Conservation (phyloP, 2,329 filamentous ascomycete species). For the Colletotrichum lini region DNA sequence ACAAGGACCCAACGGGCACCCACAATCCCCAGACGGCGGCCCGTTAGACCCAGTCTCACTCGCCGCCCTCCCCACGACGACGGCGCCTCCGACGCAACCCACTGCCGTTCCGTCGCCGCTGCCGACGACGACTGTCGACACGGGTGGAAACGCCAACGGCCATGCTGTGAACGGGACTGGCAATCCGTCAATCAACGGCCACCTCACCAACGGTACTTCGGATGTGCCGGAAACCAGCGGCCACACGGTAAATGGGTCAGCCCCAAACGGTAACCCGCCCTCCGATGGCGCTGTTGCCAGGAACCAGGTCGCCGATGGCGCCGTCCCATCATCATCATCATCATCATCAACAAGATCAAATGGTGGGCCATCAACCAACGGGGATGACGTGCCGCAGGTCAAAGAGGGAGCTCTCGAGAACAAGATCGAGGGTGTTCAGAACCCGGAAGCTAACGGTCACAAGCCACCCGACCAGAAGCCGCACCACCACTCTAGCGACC, state of each 20-base stretch:
- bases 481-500: constrained; percentile 44
- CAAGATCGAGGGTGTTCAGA: constrained; percentile 36
- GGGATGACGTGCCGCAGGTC: constrained; percentile 11
- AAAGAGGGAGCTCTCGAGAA: constrained; percentile 33
- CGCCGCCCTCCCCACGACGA: constrained; percentile 26
- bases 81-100: neutral
- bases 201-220: constrained; percentile 14
- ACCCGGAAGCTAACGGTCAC: constrained; percentile 40
- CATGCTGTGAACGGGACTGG: constrained; percentile 1
- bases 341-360: constrained; percentile 39
- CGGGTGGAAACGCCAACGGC: neutral
- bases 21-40: constrained; percentile 10
- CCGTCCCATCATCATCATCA: constrained; percentile 34
- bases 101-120: constrained; percentile 2
- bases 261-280: constrained; percentile 12
- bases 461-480: constrained; percentile 37
- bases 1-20: constrained; percentile 38
- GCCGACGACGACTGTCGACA: constrained; percentile 6
- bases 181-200: constrained; percentile 4
- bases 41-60: neutral
- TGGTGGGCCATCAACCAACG: constrained; percentile 37
- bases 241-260: constrained; percentile 7
- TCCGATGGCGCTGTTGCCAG: neutral
- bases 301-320: constrained; percentile 19
- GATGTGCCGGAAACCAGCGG: constrained; percentile 14